A percentile compares a stretch with the other conserved stretches of the same genome.
Conservation (phyloP, 2,329 filamentous ascomycete genomes). For the Xylariales sp. region DNA sequence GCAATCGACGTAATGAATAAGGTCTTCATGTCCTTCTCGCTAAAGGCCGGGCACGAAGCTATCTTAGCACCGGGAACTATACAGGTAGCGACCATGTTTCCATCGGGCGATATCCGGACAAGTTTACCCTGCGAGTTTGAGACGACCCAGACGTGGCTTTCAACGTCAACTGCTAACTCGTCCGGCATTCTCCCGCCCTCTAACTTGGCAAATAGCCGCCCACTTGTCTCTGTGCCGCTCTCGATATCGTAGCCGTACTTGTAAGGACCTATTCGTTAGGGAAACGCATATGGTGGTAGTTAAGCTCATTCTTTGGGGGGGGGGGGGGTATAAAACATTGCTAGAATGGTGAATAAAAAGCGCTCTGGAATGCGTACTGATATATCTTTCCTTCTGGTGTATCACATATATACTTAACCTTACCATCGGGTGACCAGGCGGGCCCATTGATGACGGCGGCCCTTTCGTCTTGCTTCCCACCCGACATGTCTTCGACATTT, state of each 20-base stretch:
- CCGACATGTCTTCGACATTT: constrained; percentile 28
- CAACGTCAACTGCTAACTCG: constrained; percentile 30
- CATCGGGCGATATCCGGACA: constrained; percentile 30
- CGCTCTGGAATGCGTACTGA: constrained; percentile 14
- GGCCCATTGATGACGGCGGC: constrained; percentile 42
- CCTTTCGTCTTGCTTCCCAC: constrained; percentile 24
- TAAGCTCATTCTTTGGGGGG: not conserved
- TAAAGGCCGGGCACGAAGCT: constrained; percentile 34
- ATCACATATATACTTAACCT: constrained; percentile 32
- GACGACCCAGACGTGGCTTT: constrained; percentile 34
- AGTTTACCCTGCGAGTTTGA: constrained; percentile 35
- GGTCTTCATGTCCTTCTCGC: constrained; percentile 34
- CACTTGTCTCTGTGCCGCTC: constrained; percentile 26
- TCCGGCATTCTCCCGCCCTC: constrained; percentile 36
- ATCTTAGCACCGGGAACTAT: constrained; percentile 33
- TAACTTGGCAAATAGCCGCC: constrained; percentile 28
- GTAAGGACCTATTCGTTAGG: not conserved
- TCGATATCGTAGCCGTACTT: constrained; percentile 34
- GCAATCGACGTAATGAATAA: constrained; percentile 37
- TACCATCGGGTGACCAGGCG: constrained; percentile 43
- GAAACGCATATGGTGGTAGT: not conserved
- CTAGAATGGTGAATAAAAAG: too few relatives aligned
- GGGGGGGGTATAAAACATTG: not conserved
- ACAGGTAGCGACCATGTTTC: constrained; percentile 20
- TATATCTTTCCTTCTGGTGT: constrained; percentile 30